These are phyloP conservation scores for Corinectria fuckeliana DNA, from an alignment of 2,329 filamentous ascomycete species.

Conservation along the genomic window DNA sequence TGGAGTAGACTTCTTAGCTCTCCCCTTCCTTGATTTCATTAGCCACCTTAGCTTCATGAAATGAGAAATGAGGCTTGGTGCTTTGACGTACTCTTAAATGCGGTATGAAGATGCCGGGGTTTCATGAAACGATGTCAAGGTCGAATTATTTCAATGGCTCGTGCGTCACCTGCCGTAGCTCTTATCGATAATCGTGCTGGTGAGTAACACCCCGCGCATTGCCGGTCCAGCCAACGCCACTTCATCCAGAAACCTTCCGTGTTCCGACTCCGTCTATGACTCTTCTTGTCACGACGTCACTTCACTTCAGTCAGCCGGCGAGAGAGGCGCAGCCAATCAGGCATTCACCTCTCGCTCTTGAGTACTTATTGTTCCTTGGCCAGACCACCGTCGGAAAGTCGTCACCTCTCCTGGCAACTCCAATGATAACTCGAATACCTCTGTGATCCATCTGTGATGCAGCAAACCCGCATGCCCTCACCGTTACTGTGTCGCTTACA, in stretches of 20 bases:
- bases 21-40: not conserved
- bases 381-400: not conserved
- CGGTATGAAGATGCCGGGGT: not conserved
- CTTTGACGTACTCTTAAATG: conserved; percentile 4
- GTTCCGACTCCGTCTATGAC: conserved; percentile 32
- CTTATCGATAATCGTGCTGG: conserved; percentile 17
- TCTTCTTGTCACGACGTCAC: conserved; percentile 25
- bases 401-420: conserved; percentile 9
- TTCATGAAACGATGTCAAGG: not conserved
- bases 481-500: conserved; percentile 29
- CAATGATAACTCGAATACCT: conserved; percentile 41
- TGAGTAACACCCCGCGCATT: conserved; percentile 36
- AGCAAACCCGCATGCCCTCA: conserved; percentile 32
- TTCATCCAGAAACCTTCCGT: not conserved
- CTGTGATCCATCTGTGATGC: conserved; percentile 21
- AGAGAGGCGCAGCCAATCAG: conserved; percentile 27
- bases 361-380: conserved; percentile 17
- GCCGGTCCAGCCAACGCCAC: conserved; percentile 4
- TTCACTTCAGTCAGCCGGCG: conserved; percentile 32
- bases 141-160: not conserved
- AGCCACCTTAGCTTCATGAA: not conserved
- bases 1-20: not conserved
- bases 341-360: not conserved
- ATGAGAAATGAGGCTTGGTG: conserved; percentile 1
- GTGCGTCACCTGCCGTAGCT: not conserved